Conservation (phyloP, 345 rosid species). For the Euphorbia lathyris region DNA sequence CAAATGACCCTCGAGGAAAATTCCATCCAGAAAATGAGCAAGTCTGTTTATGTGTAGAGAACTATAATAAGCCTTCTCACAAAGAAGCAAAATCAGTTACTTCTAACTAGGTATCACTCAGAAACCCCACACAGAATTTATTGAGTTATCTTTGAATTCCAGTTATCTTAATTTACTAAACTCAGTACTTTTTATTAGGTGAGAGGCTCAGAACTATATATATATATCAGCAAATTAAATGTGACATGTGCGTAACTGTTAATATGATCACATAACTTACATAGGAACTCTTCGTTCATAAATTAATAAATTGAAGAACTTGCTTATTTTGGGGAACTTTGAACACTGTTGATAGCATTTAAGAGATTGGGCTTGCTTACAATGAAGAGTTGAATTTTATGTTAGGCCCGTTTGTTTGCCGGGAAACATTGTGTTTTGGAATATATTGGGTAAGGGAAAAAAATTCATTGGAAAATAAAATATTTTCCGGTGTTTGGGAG, state of each 20-base stretch:
- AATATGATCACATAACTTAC: neutral
- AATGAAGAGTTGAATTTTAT: neutral
- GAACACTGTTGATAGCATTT: neutral
- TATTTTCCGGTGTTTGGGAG: too few relatives aligned
- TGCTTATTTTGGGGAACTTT: neutral
- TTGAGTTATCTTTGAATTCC: neutral
- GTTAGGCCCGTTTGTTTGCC: neutral
- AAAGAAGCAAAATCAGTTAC: neutral
- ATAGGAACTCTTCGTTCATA: neutral
- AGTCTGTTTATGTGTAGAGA: neutral
- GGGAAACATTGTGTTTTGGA: too few relatives aligned
- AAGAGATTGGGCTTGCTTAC: neutral
- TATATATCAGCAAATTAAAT: neutral
- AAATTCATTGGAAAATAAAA: too few relatives aligned
- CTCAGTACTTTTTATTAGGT: neutral
- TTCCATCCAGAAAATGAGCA: neutral
- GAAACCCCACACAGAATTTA: neutral
- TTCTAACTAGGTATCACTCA: neutral
- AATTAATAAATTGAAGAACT: neutral
- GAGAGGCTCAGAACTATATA: neutral
- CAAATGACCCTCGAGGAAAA: neutral
- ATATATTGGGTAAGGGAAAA: too few relatives aligned
- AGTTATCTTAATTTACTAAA: neutral
- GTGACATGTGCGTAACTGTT: neutral
- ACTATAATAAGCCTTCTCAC: neutral